These are phyloP conservation scores for Kwoniella sp. DNA, from an alignment of 768 basidiomycete species.

Conservation along the genomic window DNA sequence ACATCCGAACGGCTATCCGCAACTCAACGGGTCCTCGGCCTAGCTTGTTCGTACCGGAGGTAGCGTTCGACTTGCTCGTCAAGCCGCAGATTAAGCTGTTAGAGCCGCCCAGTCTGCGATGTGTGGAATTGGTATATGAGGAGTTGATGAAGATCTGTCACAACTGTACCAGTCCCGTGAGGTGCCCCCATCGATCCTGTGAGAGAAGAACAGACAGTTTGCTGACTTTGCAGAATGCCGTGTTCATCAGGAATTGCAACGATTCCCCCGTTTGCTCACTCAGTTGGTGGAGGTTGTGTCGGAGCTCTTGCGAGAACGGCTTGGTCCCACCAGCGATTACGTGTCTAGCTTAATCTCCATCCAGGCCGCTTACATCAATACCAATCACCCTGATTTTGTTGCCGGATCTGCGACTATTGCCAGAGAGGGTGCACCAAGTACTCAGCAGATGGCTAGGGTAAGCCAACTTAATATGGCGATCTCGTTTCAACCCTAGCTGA, in stretches of 20 bases:
- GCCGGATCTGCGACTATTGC: slow-evolving; percentile 66
- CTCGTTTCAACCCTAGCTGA: background rate
- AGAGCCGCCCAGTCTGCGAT: slow-evolving; percentile 89
- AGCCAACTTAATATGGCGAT: slow-evolving; percentile 2
- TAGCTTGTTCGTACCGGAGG: slow-evolving; percentile 93
- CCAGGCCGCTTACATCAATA: slow-evolving; percentile 98
- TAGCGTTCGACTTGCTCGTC: slow-evolving; percentile 93
- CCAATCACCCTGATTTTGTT: slow-evolving; percentile 94
- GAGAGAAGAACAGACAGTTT: too few species aligned
- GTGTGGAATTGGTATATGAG: slow-evolving; percentile 97
- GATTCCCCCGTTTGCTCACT: slow-evolving; percentile 89
- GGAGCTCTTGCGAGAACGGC: slow-evolving; percentile 87
- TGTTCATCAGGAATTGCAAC: slow-evolving; percentile 80
- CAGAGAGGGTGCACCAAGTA: slow-evolving; percentile 38
- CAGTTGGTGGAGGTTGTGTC: slow-evolving; percentile 97
- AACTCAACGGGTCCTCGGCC: slow-evolving; percentile 97
- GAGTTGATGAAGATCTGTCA: slow-evolving; percentile 99
- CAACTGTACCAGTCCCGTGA: slow-evolving; percentile 86
- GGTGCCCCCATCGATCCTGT: slow-evolving; percentile 41
- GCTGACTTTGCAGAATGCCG: too few species aligned
- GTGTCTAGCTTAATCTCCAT: slow-evolving; percentile 93
- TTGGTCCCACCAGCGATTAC: slow-evolving; percentile 96
- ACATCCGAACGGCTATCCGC: slow-evolving; percentile 96
- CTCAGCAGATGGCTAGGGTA: slow-evolving; percentile 27
- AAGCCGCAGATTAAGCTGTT: slow-evolving; percentile 97